These are phyloP conservation scores for Aspergillus piperis DNA, from an alignment of 2,329 filamentous ascomycete species.

Conservation along the genomic window DNA sequence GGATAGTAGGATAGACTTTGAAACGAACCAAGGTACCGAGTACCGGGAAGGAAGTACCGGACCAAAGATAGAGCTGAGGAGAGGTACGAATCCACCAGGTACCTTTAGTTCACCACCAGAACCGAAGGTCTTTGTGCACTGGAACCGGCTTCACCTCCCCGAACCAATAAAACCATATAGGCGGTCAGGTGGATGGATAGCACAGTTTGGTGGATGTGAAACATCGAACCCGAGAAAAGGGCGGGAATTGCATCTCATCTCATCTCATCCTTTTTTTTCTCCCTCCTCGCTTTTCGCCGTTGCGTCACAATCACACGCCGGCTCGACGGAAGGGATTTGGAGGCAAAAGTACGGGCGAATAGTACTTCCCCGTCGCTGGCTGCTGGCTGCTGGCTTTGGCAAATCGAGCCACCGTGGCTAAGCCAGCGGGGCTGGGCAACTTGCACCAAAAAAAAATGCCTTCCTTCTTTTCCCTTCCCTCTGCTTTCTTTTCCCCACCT, in stretches of 20 bases:
- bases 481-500: background rate
- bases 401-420: background rate
- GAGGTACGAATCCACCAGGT: background rate
- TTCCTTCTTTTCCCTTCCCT: background rate
- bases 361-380: background rate
- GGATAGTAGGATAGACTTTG: background rate
- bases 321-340: background rate
- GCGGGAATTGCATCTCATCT: background rate
- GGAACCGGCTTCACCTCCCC: constrained; percentile 3
- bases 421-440: background rate
- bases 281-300: background rate
- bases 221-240: background rate
- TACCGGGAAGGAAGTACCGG: constrained; percentile 2
- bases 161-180: background rate
- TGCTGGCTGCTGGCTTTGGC: background rate
- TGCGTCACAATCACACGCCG: background rate
- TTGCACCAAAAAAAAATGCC: background rate
- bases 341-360: constrained; percentile 2
- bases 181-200: background rate
- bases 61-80: background rate
- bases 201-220: constrained; percentile 3
- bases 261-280: too few species aligned
- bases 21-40: background rate
- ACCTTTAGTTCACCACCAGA: background rate
- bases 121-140: background rate